phyloP scores from a whole-genome alignment of 1,284 basidiomycete genomes.

The Fomitopsis pinicola region DNA sequence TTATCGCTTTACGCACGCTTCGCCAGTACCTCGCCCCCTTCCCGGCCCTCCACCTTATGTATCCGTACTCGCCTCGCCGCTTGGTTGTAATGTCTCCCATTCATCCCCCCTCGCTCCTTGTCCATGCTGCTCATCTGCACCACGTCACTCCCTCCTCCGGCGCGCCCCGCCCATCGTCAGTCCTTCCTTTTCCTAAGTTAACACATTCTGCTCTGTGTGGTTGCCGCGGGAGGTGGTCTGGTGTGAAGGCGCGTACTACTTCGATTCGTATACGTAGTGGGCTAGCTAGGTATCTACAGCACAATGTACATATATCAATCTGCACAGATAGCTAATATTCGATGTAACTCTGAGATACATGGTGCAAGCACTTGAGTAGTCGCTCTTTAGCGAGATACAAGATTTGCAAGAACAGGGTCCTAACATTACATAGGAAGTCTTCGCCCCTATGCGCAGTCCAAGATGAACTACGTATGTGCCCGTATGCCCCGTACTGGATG shows the following conservation, averaged over 20 bases:
- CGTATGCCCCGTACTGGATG: too few relatives aligned
- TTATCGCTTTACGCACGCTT: slow-evolving; percentile 6
- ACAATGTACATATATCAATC: slow-evolving; percentile 7
- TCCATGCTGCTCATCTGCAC: too few relatives aligned
- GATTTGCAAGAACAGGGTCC: too few relatives aligned
- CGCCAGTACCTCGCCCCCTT: background rate
- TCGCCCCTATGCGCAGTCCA: too few relatives aligned
- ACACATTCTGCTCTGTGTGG: background rate
- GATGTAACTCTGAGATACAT: background rate
- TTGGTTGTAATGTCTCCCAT: background rate
- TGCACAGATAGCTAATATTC: slow-evolving; percentile 1
- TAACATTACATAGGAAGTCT: too few relatives aligned
- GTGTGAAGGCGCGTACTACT: background rate
- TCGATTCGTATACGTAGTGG: background rate
- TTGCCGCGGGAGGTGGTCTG: background rate
- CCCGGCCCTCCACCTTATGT: background rate
- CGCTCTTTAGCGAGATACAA: too few relatives aligned
- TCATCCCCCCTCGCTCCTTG: background rate
- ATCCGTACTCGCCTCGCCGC: background rate
- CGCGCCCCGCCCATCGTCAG: background rate
- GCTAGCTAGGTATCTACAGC: slow-evolving; percentile 5
- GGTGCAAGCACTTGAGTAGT: too few relatives aligned
- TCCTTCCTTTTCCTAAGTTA: background rate
- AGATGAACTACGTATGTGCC: too few relatives aligned
- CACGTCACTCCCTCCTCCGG: background rate